Percentiles rank a stretch among this genome's conserved stretches.
These are phyloP conservation scores for Phialemonium atrogriseum DNA, from an alignment of 2,329 filamentous ascomycete species.

Conservation along the genomic window DNA sequence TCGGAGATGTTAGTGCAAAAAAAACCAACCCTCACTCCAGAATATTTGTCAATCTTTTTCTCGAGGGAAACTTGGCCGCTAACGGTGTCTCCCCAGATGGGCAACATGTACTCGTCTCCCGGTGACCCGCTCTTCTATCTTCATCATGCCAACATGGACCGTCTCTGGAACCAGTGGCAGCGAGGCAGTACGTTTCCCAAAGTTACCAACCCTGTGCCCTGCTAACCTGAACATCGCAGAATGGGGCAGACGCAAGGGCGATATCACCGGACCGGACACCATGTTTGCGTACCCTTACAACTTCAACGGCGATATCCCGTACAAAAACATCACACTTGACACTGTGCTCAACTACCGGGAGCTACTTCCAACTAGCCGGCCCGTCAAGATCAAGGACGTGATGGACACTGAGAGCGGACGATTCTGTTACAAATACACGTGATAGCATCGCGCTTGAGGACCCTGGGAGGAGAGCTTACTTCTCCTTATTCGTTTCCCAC, in stretches of 20 bases:
- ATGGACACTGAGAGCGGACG: not conserved
- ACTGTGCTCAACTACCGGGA: constrained; percentile 3
- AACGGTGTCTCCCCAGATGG: constrained; percentile 6
- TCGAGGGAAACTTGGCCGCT: not conserved
- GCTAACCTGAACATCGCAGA: too few species aligned
- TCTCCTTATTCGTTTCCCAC: too few species aligned
- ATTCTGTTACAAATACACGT: constrained; percentile 1
- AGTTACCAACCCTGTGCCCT: too few species aligned
- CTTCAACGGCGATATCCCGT: constrained; percentile 20
- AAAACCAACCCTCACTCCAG: too few species aligned
- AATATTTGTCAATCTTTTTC: too few species aligned
- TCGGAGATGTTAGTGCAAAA: constrained; percentile 10
- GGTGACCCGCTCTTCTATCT: constrained; percentile 25
- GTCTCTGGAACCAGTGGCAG: constrained; percentile 18
- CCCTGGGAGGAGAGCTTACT: too few species aligned
- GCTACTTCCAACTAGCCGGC: not conserved
- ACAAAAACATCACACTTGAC: constrained; percentile 23
- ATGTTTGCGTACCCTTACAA: constrained; percentile 23
- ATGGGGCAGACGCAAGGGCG: constrained; percentile 17
- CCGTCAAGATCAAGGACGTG: constrained; percentile 1
- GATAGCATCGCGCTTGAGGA: too few species aligned
- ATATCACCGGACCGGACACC: constrained; percentile 22
- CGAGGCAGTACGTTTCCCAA: constrained; percentile 1
- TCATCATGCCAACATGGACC: constrained; percentile 19
- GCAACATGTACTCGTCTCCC: constrained; percentile 18